These are phyloP conservation scores for Rutstroemia sp. DNA, from an alignment of 2,329 filamentous ascomycete genomes.

Conservation along the genomic window DNA sequence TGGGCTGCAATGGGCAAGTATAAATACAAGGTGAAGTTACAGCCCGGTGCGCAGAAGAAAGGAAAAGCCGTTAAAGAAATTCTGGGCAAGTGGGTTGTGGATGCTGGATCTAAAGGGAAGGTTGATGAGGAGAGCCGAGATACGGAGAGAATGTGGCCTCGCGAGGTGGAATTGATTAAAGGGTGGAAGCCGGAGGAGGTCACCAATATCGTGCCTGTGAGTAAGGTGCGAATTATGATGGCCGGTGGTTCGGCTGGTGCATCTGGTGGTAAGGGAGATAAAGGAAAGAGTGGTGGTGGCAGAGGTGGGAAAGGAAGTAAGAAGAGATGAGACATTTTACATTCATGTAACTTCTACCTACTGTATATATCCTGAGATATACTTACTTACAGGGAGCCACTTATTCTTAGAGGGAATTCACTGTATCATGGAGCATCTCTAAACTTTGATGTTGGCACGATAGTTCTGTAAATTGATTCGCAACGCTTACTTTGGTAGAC, in stretches of 20 bases:
- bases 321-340: conserved; percentile 8
- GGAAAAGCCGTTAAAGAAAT: conserved; percentile 92
- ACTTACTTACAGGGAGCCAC: too few relatives aligned
- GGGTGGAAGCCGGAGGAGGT: conserved; percentile 75
- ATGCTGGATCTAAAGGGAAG: conserved; percentile 45
- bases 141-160: conserved; percentile 72
- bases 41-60: conserved; percentile 85
- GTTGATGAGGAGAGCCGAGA: conserved; percentile 55
- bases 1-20: conserved; percentile 58
- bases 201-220: conserved; percentile 71
- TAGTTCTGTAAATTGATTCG: too few relatives aligned
- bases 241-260: conserved; percentile 39
- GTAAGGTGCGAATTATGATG: conserved; percentile 74
- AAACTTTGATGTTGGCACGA: too few relatives aligned
- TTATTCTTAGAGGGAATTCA: too few relatives aligned
- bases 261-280: conserved; percentile 23
- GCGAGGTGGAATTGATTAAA: conserved; percentile 79
- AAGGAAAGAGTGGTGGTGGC: conserved; percentile 21
- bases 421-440: too few relatives aligned
- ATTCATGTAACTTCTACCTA: too few relatives aligned
- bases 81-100: conserved; percentile 69
- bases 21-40: conserved; percentile 94
- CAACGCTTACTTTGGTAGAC: too few relatives aligned
- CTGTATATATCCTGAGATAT: too few relatives aligned
- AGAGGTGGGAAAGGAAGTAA: conserved; percentile 24